Conservation (phyloP, 2,329 filamentous ascomycete species). For the Pyrenophora teres region DNA sequence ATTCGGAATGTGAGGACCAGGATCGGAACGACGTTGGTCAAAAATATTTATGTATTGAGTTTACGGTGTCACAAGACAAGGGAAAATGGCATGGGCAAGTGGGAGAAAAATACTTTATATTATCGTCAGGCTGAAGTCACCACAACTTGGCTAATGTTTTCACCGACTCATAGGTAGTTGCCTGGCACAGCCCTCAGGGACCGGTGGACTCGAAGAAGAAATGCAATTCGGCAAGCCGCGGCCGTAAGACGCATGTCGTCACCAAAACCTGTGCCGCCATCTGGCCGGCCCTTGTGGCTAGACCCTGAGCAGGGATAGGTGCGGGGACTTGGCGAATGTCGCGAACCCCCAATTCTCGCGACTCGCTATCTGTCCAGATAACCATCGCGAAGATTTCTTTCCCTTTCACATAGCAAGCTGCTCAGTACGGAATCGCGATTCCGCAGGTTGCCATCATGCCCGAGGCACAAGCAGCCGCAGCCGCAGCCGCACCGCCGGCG, state of each 20-base stretch:
- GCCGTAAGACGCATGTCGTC: constrained; percentile 18
- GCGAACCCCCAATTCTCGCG: constrained; percentile 10
- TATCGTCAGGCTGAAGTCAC: not conserved
- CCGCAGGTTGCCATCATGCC: constrained; percentile 33
- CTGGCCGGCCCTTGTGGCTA: constrained; percentile 21
- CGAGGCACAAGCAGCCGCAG: constrained; percentile 28
- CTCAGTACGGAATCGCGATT: constrained; percentile 14
- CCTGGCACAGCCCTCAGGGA: not conserved
- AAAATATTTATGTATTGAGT: constrained; percentile 9
- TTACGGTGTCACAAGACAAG: constrained; percentile 3
- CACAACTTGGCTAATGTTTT: not conserved
- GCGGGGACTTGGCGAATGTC: constrained; percentile 9
- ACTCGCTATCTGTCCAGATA: constrained; percentile 11
- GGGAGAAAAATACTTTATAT: not conserved
- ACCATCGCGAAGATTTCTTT: constrained; percentile 3
- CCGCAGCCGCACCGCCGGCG: constrained; percentile 11
- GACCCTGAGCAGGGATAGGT: constrained; percentile 15
- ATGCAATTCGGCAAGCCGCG: constrained; percentile 12
- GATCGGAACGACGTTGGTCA: constrained; percentile 15
- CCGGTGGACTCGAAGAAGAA: not conserved
- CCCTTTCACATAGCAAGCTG: constrained; percentile 10
- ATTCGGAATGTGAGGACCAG: constrained; percentile 14
- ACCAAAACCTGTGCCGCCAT: constrained; percentile 11
- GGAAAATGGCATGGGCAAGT: not conserved
- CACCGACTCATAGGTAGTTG: constrained; percentile 11